These are phyloP conservation scores for Cryptococcus sp. DNA, from an alignment of 1,284 basidiomycete genomes.

Conservation along the genomic window DNA sequence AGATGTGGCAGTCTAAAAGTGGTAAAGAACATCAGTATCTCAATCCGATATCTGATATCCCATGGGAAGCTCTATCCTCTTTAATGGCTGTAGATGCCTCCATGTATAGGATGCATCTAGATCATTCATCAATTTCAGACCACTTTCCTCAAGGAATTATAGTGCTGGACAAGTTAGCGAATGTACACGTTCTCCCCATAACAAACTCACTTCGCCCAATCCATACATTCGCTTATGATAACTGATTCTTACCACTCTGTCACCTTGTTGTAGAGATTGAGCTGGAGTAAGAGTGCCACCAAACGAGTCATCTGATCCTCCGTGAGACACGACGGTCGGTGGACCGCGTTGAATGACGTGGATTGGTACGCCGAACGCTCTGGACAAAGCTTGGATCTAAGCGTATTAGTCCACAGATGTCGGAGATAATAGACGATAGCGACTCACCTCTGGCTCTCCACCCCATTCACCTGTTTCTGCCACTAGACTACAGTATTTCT, in stretches of 20 bases:
- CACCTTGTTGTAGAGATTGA: constrained; percentile 44
- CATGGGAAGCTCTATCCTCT: too few relatives aligned
- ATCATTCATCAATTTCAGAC: neutral
- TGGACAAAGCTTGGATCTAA: constrained; percentile 76
- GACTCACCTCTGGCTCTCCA: constrained; percentile 78
- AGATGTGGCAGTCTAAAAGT: too few relatives aligned
- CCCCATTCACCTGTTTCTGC: constrained; percentile 88
- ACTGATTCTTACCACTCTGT: constrained; percentile 66
- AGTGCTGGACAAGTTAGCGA: constrained; percentile 8
- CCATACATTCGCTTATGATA: constrained; percentile 91
- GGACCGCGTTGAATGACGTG: constrained; percentile 82
- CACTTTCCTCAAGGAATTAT: constrained; percentile 14
- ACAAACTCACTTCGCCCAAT: constrained; percentile 72
- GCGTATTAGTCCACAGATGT: neutral
- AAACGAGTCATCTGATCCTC: constrained; percentile 42
- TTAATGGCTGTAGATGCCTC: too few relatives aligned
- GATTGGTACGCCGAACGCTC: constrained; percentile 79
- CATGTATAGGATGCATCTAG: neutral
- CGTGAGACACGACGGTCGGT: constrained; percentile 78
- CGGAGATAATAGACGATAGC: neutral
- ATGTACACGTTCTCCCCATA: neutral
- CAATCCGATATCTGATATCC: too few relatives aligned
- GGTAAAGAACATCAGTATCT: too few relatives aligned
- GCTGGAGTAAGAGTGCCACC: constrained; percentile 43
- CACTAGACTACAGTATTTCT: constrained; percentile 73